Percentiles rank a stretch among this genome's conserved stretches.
Evolutionary conservation across 2,329 filamentous ascomycete species (phyloP).

Genomic region (Lachnellula cervina): DNA sequence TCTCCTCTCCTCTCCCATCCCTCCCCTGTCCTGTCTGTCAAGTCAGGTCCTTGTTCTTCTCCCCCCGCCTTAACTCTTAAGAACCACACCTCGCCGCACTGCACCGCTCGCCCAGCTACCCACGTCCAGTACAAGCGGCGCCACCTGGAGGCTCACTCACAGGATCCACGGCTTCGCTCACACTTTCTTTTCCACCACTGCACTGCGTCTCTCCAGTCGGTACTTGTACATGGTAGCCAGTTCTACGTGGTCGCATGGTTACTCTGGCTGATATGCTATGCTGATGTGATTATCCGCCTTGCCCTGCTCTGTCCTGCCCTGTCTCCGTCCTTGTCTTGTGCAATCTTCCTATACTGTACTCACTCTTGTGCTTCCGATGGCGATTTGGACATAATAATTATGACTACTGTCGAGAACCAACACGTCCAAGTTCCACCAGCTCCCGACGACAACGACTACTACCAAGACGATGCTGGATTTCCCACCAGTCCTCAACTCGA

Average conservation of each 20-base stretch:
- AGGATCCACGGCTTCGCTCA: neutral
- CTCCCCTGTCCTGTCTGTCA: too few species aligned
- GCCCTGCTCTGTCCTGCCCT: too few species aligned
- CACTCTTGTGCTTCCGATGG: slow-evolving; percentile 19
- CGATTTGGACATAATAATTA: slow-evolving; percentile 20
- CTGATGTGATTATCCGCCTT: slow-evolving; percentile 14
- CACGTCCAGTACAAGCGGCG: neutral
- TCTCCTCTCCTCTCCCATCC: too few species aligned
- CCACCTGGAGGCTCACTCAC: neutral
- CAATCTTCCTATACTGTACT: slow-evolving; percentile 4
- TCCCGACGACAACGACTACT: slow-evolving; percentile 37
- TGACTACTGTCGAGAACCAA: slow-evolving; percentile 21
- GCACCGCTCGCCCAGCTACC: neutral
- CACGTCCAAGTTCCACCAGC: slow-evolving; percentile 7
- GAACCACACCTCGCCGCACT: neutral
- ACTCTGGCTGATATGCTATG: slow-evolving; percentile 16
- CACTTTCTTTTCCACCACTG: neutral
- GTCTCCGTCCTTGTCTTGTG: neutral
- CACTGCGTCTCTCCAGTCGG: neutral
- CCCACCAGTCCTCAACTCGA: slow-evolving; percentile 38
- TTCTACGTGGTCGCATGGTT: slow-evolving; percentile 8
- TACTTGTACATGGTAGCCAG: neutral
- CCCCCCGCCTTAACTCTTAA: too few species aligned
- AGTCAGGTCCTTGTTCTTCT: too few species aligned
- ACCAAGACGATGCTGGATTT: slow-evolving; percentile 44